Conservation (phyloP, 768 basidiomycete genomes). For the Galerina marginata region DNA sequence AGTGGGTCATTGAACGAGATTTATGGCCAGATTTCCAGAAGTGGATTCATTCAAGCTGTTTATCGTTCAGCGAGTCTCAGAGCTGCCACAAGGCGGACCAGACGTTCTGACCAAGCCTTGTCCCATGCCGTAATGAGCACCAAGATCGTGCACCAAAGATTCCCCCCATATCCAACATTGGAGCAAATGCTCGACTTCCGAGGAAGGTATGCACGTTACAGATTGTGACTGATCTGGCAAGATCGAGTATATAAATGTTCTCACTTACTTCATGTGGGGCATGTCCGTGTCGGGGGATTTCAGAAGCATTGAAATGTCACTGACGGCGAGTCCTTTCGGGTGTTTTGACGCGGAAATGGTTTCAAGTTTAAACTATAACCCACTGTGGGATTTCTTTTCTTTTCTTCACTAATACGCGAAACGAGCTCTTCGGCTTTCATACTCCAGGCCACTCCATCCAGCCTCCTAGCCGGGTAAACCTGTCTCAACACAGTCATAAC, state of each 20-base stretch:
- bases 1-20: neutral
- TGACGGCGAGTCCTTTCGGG: neutral
- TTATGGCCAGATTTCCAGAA: neutral
- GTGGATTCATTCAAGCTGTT: neutral
- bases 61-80: neutral
- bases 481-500: conserved; percentile 30
- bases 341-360: conserved; percentile 1
- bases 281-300: neutral
- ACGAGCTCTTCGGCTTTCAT: neutral
- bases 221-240: neutral
- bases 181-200: neutral
- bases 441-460: conserved; percentile 23
- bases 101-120: neutral
- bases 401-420: neutral
- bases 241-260: neutral
- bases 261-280: neutral
- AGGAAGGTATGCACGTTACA: neutral
- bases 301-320: conserved; percentile 4
- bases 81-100: neutral
- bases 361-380: conserved; percentile 1
- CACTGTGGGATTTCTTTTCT: conserved; percentile 1
- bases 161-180: conserved; percentile 2
- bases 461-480: conserved; percentile 23
- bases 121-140: neutral
- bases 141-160: neutral